These are phyloP conservation scores for Debaryomyces fabryi DNA, from an alignment of 1,139 yeast species.

Conservation along the genomic window DNA sequence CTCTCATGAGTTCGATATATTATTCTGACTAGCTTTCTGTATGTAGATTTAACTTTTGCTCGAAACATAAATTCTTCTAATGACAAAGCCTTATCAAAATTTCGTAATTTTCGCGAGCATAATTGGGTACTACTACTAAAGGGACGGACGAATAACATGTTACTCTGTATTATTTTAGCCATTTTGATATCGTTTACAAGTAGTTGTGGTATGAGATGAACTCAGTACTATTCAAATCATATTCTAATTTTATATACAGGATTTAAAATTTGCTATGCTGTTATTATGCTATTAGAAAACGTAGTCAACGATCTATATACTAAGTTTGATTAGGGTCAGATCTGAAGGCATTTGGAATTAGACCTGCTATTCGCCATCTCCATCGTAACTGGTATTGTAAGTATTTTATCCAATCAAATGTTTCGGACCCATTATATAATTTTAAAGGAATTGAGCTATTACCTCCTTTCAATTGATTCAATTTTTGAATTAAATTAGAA, in stretches of 20 bases:
- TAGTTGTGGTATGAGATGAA: background rate
- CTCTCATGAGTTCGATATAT: conserved; percentile 43
- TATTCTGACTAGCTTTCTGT: conserved; percentile 37
- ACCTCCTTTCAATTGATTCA: conserved; percentile 24
- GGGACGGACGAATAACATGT: background rate
- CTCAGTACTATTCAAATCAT: background rate
- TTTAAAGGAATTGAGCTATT: background rate
- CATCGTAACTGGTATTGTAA: conserved; percentile 35
- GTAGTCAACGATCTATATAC: background rate
- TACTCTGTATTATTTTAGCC: background rate
- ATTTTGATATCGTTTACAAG: background rate
- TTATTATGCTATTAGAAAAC: background rate
- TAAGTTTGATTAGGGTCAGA: background rate
- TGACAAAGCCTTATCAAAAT: conserved; percentile 25
- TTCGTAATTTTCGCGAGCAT: background rate
- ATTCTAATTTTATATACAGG: background rate
- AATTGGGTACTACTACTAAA: background rate
- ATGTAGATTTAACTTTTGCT: conserved; percentile 33
- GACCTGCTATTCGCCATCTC: conserved; percentile 34
- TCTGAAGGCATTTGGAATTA: conserved; percentile 17
- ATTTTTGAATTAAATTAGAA: conserved; percentile 26
- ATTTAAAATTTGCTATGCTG: background rate
- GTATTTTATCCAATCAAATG: conserved; percentile 30
- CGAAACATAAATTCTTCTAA: conserved; percentile 48
- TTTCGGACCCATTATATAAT: conserved; percentile 6